Percentiles rank a stretch among this genome's conserved stretches.
Evolutionary conservation across 2,329 filamentous ascomycete genomes (phyloP).

Genomic region (Coniochaeta prunicola): DNA sequence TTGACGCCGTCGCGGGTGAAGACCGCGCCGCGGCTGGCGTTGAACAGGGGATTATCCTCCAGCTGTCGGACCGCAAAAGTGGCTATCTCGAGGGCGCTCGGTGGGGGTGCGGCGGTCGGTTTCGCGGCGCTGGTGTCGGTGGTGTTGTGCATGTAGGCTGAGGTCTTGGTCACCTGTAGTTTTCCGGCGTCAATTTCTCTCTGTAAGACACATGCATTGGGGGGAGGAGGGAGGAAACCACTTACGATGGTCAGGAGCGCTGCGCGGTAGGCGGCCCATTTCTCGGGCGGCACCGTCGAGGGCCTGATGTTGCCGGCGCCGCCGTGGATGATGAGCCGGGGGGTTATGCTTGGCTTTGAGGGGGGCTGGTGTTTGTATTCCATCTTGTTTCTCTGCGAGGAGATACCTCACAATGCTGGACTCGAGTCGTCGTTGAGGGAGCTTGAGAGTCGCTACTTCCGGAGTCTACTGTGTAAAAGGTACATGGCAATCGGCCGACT

Average conservation of each 20-base stretch:
- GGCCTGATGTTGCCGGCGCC: constrained; percentile 65
- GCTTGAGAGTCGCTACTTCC: background rate
- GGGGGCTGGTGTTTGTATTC: constrained; percentile 27
- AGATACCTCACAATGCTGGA: background rate
- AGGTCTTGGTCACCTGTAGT: constrained; percentile 34
- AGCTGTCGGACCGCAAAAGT: constrained; percentile 68
- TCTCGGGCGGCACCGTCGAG: constrained; percentile 46
- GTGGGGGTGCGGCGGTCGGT: constrained; percentile 17
- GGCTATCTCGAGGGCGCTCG: constrained; percentile 64
- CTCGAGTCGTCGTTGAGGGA: background rate
- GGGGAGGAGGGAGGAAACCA: constrained; percentile 5
- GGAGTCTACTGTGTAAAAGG: too few relatives aligned
- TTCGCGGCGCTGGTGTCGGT: background rate
- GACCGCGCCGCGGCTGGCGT: constrained; percentile 75
- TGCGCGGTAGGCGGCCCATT: constrained; percentile 50
- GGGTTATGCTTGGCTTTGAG: constrained; percentile 26
- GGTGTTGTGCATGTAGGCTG: constrained; percentile 36
- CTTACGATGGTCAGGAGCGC: constrained; percentile 57
- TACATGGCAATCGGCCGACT: background rate
- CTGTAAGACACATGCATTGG: background rate
- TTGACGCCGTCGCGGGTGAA: constrained; percentile 78
- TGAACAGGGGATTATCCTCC: constrained; percentile 78
- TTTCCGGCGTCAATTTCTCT: background rate
- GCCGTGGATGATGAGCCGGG: constrained; percentile 63
- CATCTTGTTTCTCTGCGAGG: too few relatives aligned